Conservation (phyloP, 208 protist genomes). For the Acanthamoeba polyphaga region DNA sequence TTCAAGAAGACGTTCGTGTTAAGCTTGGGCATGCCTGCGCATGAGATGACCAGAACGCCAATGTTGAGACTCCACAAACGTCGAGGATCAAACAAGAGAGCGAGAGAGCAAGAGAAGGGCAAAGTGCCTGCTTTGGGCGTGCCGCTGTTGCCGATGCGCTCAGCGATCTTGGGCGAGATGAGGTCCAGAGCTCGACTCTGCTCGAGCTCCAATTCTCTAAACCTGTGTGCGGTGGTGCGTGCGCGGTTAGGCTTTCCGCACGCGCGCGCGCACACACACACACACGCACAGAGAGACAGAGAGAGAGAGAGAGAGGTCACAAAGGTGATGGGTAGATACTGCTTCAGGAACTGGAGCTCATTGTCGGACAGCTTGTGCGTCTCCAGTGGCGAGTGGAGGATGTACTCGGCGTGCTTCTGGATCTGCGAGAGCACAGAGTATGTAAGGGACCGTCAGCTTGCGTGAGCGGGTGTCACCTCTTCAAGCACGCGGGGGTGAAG, state of each 20-base stretch:
- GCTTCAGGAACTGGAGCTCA: conserved; percentile 33
- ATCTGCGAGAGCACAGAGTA: neutral
- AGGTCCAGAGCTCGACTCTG: conserved; percentile 27
- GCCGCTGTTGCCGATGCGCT: conserved; percentile 17
- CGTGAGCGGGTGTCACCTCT: neutral
- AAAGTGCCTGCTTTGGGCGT: conserved; percentile 36
- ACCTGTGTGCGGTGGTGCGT: neutral
- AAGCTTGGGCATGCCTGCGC: conserved; percentile 3
- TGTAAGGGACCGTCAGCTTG: neutral
- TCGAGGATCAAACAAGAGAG: neutral
- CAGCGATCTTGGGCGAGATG: conserved; percentile 17
- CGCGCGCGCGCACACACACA: too few species aligned
- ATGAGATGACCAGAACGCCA: neutral
- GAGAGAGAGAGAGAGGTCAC: neutral
- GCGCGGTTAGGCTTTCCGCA: too few species aligned
- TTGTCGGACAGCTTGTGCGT: conserved; percentile 16
- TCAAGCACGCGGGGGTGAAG: neutral
- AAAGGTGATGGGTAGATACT: neutral
- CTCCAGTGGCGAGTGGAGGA: conserved; percentile 17
- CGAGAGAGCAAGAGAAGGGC: neutral
- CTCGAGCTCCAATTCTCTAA: conserved; percentile 30
- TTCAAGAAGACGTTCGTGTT: conserved; percentile 26
- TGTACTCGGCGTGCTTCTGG: conserved; percentile 35
- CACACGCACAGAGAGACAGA: neutral
- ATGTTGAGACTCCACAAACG: neutral